Evolutionary conservation across 2,329 filamentous ascomycete species (phyloP), one percentile per base, ranked within the genome.

Genomic region (Teratosphaeriaceae sp.): DNA sequence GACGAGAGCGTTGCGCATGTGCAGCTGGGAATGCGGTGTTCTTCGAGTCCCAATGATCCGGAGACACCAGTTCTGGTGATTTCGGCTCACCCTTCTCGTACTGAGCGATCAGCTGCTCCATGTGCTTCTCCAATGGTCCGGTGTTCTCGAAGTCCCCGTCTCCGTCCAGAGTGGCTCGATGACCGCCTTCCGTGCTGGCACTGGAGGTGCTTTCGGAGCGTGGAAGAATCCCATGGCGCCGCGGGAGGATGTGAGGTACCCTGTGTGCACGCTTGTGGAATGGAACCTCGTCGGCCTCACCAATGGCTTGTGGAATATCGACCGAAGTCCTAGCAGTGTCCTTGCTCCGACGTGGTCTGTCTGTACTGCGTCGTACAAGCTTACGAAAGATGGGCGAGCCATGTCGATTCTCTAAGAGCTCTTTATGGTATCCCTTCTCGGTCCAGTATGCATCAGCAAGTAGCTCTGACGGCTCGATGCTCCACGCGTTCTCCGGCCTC

Each of bases 381-480:
- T n/a, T 34, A 8, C 8, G 16, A 18, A 41, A 33, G 26, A 41
- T 19, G 9, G 26, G 26, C 6, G 29, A 33, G 57, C 88, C 88
- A 55, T 86, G 72, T 12, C 81, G 79, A 63, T 95, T 85, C 59
- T 94, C 85, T 31, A 95, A 83, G 21, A 88, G 71, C 40, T 74
- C 75, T 61, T 89, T 94, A 64, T 96, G 88, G 45, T 82, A 72
- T 23, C 77, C 79, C 56, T 89, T 81, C 61, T 96, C 88, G 18
- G 94, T 68, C 92, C 92, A 98, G 57, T 89, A 87, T 1, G 84
- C 75, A 67, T 98, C 92, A 3, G 89, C 89, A 36, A 97, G 70
- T 63, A 96, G 75, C 60, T 97, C 89, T 43, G 85, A 82, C 0
- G 90, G 86, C 34, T 84, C 79, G 15, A 89, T 79, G 29, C 79